Percentiles rank a stretch among this genome's conserved stretches.
phyloP scores from a whole-genome alignment of 257 asterid species.

The Petunia secreta region DNA sequence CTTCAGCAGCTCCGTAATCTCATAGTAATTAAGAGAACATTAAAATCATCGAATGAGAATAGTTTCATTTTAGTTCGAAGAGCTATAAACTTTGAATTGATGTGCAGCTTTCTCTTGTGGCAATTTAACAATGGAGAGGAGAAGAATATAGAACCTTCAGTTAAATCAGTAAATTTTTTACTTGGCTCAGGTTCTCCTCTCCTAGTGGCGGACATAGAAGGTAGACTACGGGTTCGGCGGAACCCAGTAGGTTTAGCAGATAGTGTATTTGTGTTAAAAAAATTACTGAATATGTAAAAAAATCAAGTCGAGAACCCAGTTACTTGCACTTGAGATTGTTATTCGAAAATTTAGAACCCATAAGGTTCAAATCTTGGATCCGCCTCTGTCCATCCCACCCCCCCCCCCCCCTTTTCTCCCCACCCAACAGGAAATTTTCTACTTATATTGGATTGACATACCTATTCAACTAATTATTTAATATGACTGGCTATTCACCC shows the following conservation, averaged over 20 bases:
- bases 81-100: too few species aligned
- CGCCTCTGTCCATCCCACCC: neutral
- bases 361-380: too few species aligned
- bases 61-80: neutral
- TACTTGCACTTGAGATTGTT: too few species aligned
- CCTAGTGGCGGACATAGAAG: too few species aligned
- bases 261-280: too few species aligned
- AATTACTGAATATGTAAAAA: too few species aligned
- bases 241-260: too few species aligned
- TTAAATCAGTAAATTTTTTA: neutral
- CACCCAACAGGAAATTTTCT: neutral
- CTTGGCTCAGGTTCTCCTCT: too few species aligned
- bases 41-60: neutral
- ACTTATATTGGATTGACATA: slow-evolving; percentile 3
- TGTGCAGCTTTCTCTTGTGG: too few species aligned
- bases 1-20: neutral
- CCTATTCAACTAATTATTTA: neutral
- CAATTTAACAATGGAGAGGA: neutral
- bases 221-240: too few species aligned
- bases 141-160: neutral
- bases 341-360: too few species aligned
- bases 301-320: too few species aligned
- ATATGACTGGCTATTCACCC: neutral
- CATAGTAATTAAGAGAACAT: neutral
- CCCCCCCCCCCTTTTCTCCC: neutral